Conservation (phyloP, 2,329 filamentous ascomycete genomes). For the Epicoccum sorghinum region DNA sequence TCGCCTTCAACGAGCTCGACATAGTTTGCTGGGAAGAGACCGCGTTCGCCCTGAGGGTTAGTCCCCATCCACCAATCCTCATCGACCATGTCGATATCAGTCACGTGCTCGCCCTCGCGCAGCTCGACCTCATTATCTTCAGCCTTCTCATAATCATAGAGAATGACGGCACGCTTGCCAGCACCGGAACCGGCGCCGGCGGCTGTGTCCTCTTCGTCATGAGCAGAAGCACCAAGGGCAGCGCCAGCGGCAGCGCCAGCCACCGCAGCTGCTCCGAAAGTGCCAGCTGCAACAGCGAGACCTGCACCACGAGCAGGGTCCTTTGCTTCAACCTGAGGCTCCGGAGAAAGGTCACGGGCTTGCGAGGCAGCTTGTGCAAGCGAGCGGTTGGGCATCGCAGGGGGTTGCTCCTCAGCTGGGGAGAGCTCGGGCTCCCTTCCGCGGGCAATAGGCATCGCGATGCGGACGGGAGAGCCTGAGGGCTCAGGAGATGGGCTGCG, state of each 20-base stretch:
- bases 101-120: constrained; percentile 84
- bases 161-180: constrained; percentile 76
- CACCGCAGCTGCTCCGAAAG: constrained; percentile 51
- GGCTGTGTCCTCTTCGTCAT: constrained; percentile 31
- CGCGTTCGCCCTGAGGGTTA: constrained; percentile 81
- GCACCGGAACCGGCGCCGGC: constrained; percentile 43
- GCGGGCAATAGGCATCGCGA: constrained; percentile 84
- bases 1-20: constrained; percentile 80
- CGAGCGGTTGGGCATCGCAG: constrained; percentile 68
- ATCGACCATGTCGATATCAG: constrained; percentile 95
- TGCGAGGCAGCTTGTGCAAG: constrained; percentile 67
- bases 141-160: constrained; percentile 97
- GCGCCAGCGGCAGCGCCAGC: constrained; percentile 53
- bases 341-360: constrained; percentile 69
- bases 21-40: constrained; percentile 96
- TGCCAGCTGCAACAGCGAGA: constrained; percentile 52
- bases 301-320: constrained; percentile 61
- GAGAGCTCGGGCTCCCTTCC: constrained; percentile 60
- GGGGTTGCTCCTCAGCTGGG: constrained; percentile 55
- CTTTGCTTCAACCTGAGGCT: constrained; percentile 65
- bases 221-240: constrained; percentile 48
- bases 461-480: constrained; percentile 76
- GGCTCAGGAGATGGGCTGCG: constrained; percentile 58
- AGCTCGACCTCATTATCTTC: constrained; percentile 97
- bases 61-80: constrained; percentile 99